Evolutionary conservation across 805 yeast genomes (phyloP), one percentile per base, ranked within the genome.

Genomic region (Teunomyces gatunensis): DNA sequence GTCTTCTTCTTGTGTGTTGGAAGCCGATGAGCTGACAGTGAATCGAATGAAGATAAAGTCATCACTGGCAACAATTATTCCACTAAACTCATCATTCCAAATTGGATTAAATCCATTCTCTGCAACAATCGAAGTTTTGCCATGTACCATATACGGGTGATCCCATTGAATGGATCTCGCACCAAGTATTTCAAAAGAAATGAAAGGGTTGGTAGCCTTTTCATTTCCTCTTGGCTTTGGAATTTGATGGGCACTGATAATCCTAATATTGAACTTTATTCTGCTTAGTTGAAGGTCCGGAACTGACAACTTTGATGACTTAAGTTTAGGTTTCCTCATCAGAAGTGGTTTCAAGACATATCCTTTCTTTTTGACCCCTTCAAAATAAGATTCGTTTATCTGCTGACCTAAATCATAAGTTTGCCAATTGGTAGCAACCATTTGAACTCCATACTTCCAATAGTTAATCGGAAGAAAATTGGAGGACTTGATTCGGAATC

Each of bases 391-490:
- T 52, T 87, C 87, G 62, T 90, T 91, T 9, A 94, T 58, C 60
- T 90, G 96, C 60, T 91, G 92, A 0, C 97, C 97, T 13, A 82
- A 49, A 60, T 94, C 99, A 61, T 81, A 85, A 0, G 94, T 85
- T 65, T 92, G 99, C 97, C 97, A 92, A 61, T 92, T 94, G 0
- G 96, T 84, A 0, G 99, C 98, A 4, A 88, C 98, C 89, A 94
- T 81, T 60, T 94, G 99, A 9, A 79, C 85, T 0, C 99, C 99
- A 41, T 78, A 71, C 43, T 75, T 74, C 99, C 99, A 94, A 59
- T 81, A 89, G 0, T 65, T 64, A 1, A 88, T 65, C 0, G 99
- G 98, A 39, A 78, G 78, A 60, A 89, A 91, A 59, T 94, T 94
- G 2, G 87, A 76, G 1, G 97, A 89, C 45, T 75, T 84, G 52